Conservation (phyloP, 23 red algal genomes). For the Cyanidiococcus yangmingshanensis region DNA sequence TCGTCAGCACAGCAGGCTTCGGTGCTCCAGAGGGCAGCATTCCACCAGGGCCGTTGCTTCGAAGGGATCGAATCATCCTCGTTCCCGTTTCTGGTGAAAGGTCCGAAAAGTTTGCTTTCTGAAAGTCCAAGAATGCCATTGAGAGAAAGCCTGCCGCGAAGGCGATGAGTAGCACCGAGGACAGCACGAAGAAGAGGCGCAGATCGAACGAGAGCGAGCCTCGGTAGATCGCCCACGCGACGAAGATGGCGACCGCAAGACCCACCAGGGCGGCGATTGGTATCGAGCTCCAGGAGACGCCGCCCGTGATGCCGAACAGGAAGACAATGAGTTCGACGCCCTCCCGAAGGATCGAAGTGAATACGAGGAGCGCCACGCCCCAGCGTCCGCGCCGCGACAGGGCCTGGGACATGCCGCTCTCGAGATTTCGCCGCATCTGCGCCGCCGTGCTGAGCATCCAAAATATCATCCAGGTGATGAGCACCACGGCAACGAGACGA, state of each 20-base stretch:
- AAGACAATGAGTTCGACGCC: slow-evolving; percentile 76
- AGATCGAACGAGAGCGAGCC: slow-evolving; percentile 57
- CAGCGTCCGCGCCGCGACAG: slow-evolving; percentile 29
- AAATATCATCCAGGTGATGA: slow-evolving; percentile 80
- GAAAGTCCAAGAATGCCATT: slow-evolving; percentile 55
- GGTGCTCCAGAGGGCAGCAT: slow-evolving; percentile 52
- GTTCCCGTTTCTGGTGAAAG: slow-evolving; percentile 12
- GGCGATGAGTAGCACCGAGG: slow-evolving; percentile 48
- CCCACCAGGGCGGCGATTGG: slow-evolving; percentile 49
- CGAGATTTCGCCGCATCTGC: slow-evolving; percentile 47
- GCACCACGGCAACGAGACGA: slow-evolving; percentile 41
- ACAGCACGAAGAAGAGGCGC: slow-evolving; percentile 48
- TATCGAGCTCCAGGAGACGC: slow-evolving; percentile 42
- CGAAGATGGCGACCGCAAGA: slow-evolving; percentile 37
- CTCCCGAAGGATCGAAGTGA: slow-evolving; percentile 58
- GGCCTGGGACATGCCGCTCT: slow-evolving; percentile 33
- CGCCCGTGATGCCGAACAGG: slow-evolving; percentile 43
- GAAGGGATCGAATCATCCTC: slow-evolving; percentile 5
- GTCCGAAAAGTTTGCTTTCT: slow-evolving; percentile 57
- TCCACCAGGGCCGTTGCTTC: slow-evolving; percentile 50
- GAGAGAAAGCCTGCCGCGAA: slow-evolving; percentile 69
- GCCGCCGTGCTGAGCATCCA: slow-evolving; percentile 76
- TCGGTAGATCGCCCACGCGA: slow-evolving; percentile 39
- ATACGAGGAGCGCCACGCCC: slow-evolving; percentile 54
- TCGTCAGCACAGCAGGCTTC: slow-evolving; percentile 56